Evolutionary conservation across 345 rosid genomes (phyloP), one percentile per base, ranked within the genome.

Genomic region (Arabidopsis arenosa): DNA sequence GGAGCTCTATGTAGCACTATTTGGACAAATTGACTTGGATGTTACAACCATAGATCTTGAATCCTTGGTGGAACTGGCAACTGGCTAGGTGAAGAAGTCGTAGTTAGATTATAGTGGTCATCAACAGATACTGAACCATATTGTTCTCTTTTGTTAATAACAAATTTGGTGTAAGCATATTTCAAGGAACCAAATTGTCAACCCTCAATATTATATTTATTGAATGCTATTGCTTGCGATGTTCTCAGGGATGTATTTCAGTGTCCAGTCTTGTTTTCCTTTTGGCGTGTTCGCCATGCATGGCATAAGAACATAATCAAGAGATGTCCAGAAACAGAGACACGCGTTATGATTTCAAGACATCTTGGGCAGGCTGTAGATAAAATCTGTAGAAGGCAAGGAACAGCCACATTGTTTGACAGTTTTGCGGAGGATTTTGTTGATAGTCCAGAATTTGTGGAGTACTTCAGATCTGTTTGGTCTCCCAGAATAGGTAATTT

Each of bases 271-370:
- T 80, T 90, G 83, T 51, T 92, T 79, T 86, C 92, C 40, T 87
- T 89, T 79, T 95, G 99, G 99, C 86, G 97, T 67, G 84, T 84
- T 15, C 97, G 93, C 49, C 93, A 88, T 58, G 77, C 90, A 26
- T 95, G 97, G 97, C 97, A 90, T 54, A 95, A 89, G 87, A 90
- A 92, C 84, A 75, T 95, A 81, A 66, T 88, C 60, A 90, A 85
- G 86, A 88, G 89, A 84, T 92, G 97, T 85, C 58, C 74, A 40
- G 91, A 84, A 72, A 83, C 66, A 54, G 90, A 84, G 75, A 82
- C 72, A 78, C 84, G 90, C 9, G 81, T 82, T 36, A 85, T 84
- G 83, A 78, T 95, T 44, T 85, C 89, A 9, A 86, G 73, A 76
- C 86, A 52, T 60, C 90, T 95, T 69, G 97, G 89, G 62, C 72